These are phyloP conservation scores for Albugo laibachii DNA, from an alignment of 352 stramenopile genomes.

Conservation along the genomic window DNA sequence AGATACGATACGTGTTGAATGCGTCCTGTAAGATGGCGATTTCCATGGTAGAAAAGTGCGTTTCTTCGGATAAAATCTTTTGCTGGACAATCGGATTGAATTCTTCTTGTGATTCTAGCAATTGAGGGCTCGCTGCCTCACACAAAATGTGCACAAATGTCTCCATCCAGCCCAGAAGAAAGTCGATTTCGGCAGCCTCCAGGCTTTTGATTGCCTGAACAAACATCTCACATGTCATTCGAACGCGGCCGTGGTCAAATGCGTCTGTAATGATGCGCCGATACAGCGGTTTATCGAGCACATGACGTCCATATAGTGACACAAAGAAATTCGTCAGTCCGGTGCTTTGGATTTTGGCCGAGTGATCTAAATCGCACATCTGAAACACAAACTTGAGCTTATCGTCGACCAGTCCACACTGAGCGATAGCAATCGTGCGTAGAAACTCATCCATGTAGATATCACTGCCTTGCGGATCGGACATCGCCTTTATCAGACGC, in stretches of 20 bases:
- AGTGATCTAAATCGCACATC: constrained; percentile 77
- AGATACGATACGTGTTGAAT: constrained; percentile 67
- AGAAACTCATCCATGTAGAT: constrained; percentile 82
- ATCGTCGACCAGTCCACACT: constrained; percentile 50
- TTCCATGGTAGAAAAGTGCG: constrained; percentile 57
- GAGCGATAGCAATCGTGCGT: constrained; percentile 51
- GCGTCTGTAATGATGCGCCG: constrained; percentile 49
- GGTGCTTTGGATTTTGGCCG: constrained; percentile 70
- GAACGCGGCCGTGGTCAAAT: constrained; percentile 61
- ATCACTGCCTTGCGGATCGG: constrained; percentile 56
- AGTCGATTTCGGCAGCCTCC: constrained; percentile 11
- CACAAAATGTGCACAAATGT: constrained; percentile 73
- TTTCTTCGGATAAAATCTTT: constrained; percentile 74
- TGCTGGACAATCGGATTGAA: constrained; percentile 77
- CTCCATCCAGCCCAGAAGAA: constrained; percentile 67
- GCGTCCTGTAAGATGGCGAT: constrained; percentile 62
- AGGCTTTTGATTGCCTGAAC: constrained; percentile 26
- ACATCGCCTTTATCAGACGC: constrained; percentile 77
- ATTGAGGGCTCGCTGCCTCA: constrained; percentile 47
- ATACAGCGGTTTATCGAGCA: constrained; percentile 58
- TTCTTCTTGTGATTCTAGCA: constrained; percentile 74
- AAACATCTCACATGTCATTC: constrained; percentile 59
- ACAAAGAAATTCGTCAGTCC: constrained; percentile 73
- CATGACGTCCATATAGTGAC: constrained; percentile 48
- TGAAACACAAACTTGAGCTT: constrained; percentile 66